Evolutionary conservation across 768 basidiomycete genomes (phyloP).

Genomic region (Fomitopsis serialis): DNA sequence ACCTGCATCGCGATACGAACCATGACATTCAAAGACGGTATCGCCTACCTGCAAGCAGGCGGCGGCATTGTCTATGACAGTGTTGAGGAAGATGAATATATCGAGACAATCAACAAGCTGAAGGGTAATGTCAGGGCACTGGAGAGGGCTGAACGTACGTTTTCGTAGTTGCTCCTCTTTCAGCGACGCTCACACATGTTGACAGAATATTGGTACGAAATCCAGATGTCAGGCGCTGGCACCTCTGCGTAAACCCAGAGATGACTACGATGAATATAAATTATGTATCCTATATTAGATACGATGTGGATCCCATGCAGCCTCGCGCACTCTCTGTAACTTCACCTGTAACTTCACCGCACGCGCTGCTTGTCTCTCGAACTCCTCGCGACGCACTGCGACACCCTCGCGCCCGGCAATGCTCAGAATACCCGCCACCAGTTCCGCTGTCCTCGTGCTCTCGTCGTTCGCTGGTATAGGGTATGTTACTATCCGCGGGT

Average conservation of each 20-base stretch:
- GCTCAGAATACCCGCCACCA: constrained; percentile 85
- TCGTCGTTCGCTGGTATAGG: constrained; percentile 99
- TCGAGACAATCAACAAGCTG: constrained; percentile 94
- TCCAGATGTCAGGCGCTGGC: constrained; percentile 36
- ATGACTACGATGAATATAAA: background rate
- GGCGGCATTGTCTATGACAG: constrained; percentile 98
- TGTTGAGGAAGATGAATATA: constrained; percentile 95
- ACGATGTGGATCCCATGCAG: background rate
- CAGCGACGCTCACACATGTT: constrained; percentile 14
- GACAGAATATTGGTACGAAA: constrained; percentile 65
- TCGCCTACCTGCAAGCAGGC: constrained; percentile 90
- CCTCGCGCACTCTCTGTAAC: constrained; percentile 1
- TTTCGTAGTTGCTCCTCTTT: background rate
- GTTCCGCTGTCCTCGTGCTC: constrained; percentile 82
- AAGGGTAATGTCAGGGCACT: constrained; percentile 82
- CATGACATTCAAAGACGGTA: constrained; percentile 93
- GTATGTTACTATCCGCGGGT: constrained; percentile 96
- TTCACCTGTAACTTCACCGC: background rate
- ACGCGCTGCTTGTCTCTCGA: constrained; percentile 7
- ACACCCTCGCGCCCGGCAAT: constrained; percentile 80
- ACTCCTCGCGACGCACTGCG: constrained; percentile 35
- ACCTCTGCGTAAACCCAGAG: background rate
- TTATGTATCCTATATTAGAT: constrained; percentile 4
- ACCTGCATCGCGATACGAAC: constrained; percentile 98
- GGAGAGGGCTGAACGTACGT: constrained; percentile 83